Conservation (phyloP, 176 grass and related monocot species). For the Thalia dealbata region DNA sequence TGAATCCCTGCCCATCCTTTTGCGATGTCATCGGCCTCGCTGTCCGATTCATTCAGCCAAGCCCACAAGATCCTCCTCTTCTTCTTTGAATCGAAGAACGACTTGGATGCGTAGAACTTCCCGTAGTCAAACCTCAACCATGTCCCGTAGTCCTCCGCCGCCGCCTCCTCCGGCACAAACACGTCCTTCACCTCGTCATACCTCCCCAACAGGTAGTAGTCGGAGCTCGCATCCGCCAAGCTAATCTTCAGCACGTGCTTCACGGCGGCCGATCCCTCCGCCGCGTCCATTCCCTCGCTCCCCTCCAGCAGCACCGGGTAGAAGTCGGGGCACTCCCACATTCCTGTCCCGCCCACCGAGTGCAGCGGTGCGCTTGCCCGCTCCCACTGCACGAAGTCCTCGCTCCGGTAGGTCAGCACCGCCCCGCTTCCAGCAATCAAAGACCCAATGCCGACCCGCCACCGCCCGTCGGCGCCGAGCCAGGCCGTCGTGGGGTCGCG, state of each 20-base stretch:
- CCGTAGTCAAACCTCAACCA: slow-evolving; percentile 70
- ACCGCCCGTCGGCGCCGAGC: slow-evolving; percentile 46
- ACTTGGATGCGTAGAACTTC: slow-evolving; percentile 86
- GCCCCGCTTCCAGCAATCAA: slow-evolving; percentile 19
- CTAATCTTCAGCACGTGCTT: slow-evolving; percentile 85
- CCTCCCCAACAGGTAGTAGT: slow-evolving; percentile 62
- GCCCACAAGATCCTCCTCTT: slow-evolving; percentile 58
- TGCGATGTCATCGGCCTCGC: slow-evolving; percentile 30
- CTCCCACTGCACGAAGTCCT: slow-evolving; percentile 42
- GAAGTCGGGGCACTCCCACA: slow-evolving; percentile 66
- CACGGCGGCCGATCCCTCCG: not conserved
- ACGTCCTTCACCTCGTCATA: slow-evolving; percentile 48
- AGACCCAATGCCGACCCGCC: slow-evolving; percentile 43
- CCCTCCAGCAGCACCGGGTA: slow-evolving; percentile 45
- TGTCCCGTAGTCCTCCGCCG: slow-evolving; percentile 36
- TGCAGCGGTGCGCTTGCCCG: slow-evolving; percentile 29
- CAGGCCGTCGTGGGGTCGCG: slow-evolving; percentile 59
- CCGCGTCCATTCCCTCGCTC: slow-evolving; percentile 25
- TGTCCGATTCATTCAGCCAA: slow-evolving; percentile 78
- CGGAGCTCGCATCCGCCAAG: slow-evolving; percentile 24
- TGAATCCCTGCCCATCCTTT: slow-evolving; percentile 90
- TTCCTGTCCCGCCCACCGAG: slow-evolving; percentile 1
- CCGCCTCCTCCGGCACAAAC: slow-evolving; percentile 47
- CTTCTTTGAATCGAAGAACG: slow-evolving; percentile 56
- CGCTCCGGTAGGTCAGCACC: slow-evolving; percentile 37